Evolutionary conservation across 495 filamentous ascomycete genomes (phyloP), one percentile per base, ranked within the genome.

Genomic region (Penicillium paxilli): DNA sequence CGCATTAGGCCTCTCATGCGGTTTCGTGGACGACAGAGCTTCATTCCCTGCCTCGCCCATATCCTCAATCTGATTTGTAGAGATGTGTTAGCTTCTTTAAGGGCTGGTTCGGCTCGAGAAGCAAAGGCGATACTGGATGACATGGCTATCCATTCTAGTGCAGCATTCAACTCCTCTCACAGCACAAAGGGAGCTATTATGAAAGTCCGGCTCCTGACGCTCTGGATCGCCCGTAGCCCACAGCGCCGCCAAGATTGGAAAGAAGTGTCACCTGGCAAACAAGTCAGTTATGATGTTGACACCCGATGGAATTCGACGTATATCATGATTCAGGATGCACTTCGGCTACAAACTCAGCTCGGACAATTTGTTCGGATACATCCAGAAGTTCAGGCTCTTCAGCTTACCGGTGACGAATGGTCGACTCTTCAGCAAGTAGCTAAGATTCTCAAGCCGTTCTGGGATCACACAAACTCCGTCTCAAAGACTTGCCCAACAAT

Each of bases 41-140:
- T 50, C 25, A 56, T 56, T 45, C 35, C 28, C 21, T 56, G 53
- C 42, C 42, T 56, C 37, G 53, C 53, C 38, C 19, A 51, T 38
- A 41, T 56, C 32, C 17, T 56, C 30, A 56, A 56, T 28, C 48
- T 56, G 37, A 51, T 56, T 41, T 50, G 46, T 19, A 56, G 38
- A 41, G 47, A 51, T 51, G 40, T 50, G 37, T 47, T 56, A 51
- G 42, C 28, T 44, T 37, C 47, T 51, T 46, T 56, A 38, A 56
- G 32, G 30, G 46, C 53, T 30, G 53, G 53, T 40, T 45, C 46
- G 26, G 47, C 47, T 47, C 38, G 30, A 28, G 53, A 56, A 41
- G 47, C 46, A 38, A 56, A 45, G 42, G 38, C 47, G 30, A 45
- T 56, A 23, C 37, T 56, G 23, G 47, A 51, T 24, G 47, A 50